These are phyloP conservation scores for Aplosporella prunicola DNA, from an alignment of 2,329 filamentous ascomycete genomes.

Conservation along the genomic window DNA sequence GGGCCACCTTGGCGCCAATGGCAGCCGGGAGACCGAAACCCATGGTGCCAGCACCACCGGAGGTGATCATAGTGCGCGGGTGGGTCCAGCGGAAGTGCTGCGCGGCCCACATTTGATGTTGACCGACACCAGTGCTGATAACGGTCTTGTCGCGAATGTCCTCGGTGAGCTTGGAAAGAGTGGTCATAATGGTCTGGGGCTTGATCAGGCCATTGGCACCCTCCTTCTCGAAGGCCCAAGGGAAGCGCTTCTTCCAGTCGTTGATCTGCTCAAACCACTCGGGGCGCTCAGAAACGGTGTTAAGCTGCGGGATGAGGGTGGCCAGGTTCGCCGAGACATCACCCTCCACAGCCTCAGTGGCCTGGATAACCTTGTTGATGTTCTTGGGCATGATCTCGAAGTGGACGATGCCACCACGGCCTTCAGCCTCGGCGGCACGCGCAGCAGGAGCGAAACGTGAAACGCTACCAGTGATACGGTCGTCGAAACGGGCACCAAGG, in stretches of 20 bases:
- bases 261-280: constrained; percentile 88
- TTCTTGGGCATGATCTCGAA: constrained; percentile 99
- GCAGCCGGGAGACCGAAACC: constrained; percentile 89
- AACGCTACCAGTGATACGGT: constrained; percentile 78
- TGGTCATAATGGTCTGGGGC: constrained; percentile 86
- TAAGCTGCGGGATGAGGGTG: constrained; percentile 62
- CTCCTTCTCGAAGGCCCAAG: constrained; percentile 74
- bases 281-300: constrained; percentile 55
- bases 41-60: constrained; percentile 92
- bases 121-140: constrained; percentile 88
- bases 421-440: constrained; percentile 72
- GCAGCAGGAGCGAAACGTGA: constrained; percentile 83
- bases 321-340: constrained; percentile 75
- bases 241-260: constrained; percentile 86
- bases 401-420: constrained; percentile 87
- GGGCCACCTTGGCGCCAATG: constrained; percentile 86
- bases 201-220: constrained; percentile 75
- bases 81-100: constrained; percentile 94
- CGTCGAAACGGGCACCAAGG: constrained; percentile 87
- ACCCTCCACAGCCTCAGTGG: constrained; percentile 89
- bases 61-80: constrained; percentile 91
- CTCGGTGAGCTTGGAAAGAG: constrained; percentile 74
- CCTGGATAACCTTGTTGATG: constrained; percentile 98
- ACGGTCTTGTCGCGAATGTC: constrained; percentile 74
- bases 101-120: constrained; percentile 98